A percentile compares a stretch with the other conserved stretches of the same genome.
These are phyloP conservation scores for Camelina laxa DNA, from an alignment of 345 rosid genomes.

Conservation along the genomic window DNA sequence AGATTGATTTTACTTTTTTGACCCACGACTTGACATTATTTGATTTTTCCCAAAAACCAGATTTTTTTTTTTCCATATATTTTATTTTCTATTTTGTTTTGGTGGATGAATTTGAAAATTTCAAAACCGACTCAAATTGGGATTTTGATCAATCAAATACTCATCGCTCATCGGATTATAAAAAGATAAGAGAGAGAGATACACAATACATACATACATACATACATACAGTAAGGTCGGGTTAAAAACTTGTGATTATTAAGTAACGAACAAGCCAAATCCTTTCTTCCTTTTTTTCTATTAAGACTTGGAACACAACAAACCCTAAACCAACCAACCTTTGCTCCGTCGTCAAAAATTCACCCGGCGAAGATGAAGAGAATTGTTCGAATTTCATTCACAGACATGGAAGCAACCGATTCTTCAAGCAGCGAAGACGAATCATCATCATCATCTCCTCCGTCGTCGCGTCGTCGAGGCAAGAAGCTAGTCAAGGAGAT, in stretches of 20 bases:
- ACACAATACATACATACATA: too few species aligned
- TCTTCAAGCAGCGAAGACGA: slow-evolving; percentile 53
- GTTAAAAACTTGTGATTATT: slow-evolving; percentile 20
- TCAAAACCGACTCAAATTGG: neutral
- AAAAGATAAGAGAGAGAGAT: neutral
- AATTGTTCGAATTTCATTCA: slow-evolving; percentile 45
- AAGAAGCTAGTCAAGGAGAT: slow-evolving; percentile 47
- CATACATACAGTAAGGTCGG: neutral
- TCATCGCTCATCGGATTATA: neutral
- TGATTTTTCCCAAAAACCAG: neutral
- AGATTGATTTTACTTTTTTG: neutral
- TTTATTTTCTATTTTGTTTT: neutral
- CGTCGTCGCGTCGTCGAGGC: slow-evolving; percentile 34
- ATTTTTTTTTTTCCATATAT: too few species aligned
- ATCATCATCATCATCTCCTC: too few species aligned
- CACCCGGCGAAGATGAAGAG: slow-evolving; percentile 32
- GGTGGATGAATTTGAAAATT: neutral
- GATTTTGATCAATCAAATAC: neutral
- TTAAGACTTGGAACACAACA: neutral
- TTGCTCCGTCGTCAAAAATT: slow-evolving; percentile 9
- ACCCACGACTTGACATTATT: neutral
- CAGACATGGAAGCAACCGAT: slow-evolving; percentile 56
- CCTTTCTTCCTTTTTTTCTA: neutral
- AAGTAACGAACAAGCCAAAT: slow-evolving; percentile 37
- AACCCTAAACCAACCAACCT: slow-evolving; percentile 29